Conservation (phyloP, 129 eudicot species). For the Scalesia atractyloides region DNA sequence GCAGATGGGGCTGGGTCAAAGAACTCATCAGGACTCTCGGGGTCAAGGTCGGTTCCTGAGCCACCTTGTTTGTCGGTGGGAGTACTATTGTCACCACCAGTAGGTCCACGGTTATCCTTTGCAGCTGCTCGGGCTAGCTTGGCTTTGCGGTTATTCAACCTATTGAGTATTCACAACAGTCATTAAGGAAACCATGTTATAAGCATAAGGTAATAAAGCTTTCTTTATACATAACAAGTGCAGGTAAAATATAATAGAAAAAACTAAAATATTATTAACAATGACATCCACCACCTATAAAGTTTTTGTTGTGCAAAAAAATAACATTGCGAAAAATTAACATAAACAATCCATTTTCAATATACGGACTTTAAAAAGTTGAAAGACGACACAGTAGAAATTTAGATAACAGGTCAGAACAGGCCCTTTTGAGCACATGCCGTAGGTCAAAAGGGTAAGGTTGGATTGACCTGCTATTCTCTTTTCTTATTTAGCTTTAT, state of each 20-base stretch:
- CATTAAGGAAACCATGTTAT: background rate
- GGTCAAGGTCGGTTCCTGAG: constrained; percentile 39
- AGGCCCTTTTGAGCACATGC: background rate
- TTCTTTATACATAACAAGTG: constrained; percentile 5
- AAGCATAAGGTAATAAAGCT: background rate
- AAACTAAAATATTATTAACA: background rate
- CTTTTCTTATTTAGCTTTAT: background rate
- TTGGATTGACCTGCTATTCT: background rate
- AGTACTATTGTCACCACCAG: constrained; percentile 45
- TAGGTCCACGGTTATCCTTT: constrained; percentile 57
- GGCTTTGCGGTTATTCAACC: constrained; percentile 95
- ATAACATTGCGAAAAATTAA: background rate
- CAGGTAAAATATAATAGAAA: background rate
- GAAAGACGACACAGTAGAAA: background rate
- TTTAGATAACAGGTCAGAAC: background rate
- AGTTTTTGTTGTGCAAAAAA: constrained; percentile 19
- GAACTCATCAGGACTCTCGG: constrained; percentile 53
- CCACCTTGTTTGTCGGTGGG: constrained; percentile 61
- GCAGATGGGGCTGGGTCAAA: constrained; percentile 38
- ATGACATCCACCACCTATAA: background rate
- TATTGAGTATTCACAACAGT: constrained; percentile 41
- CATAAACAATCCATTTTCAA: background rate
- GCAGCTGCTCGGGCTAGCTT: constrained; percentile 91
- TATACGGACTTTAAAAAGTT: background rate
- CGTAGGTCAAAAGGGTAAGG: background rate